Evolutionary conservation across 2,329 filamentous ascomycete species (phyloP).

Genomic region (Cryphonectria japonica): DNA sequence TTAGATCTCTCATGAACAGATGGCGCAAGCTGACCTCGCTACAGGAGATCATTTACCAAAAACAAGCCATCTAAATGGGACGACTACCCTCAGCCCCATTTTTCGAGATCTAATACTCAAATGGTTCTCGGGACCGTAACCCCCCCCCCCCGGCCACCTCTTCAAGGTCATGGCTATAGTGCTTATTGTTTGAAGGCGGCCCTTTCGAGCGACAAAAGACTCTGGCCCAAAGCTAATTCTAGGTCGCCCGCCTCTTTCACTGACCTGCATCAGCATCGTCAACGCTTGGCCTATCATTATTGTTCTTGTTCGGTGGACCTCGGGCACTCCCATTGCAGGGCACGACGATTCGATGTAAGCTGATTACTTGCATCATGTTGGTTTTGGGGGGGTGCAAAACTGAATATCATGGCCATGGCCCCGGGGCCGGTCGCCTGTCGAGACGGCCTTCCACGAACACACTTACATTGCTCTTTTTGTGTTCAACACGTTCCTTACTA

Average conservation of each 20-base stretch:
- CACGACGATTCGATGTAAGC: neutral
- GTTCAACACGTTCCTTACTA: neutral
- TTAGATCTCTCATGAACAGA: neutral
- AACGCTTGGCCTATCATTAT: neutral
- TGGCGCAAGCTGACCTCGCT: neutral
- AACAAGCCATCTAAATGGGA: neutral
- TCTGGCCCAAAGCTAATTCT: neutral
- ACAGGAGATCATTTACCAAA: neutral
- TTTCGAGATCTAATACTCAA: neutral
- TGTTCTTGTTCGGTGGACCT: no score
- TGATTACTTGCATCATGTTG: neutral
- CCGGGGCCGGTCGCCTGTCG: neutral
- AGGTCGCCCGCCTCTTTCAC: neutral
- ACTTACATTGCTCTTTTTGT: neutral
- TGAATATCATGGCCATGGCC: neutral
- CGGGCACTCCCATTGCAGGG: no score
- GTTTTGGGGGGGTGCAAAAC: neutral
- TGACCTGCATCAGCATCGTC: neutral
- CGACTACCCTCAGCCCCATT: neutral
- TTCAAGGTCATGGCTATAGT: neutral
- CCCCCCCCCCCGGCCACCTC: neutral
- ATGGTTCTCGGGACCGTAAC: neutral
- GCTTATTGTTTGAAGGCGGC: slow-evolving; percentile 3
- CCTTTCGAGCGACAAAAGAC: neutral
- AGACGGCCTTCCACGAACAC: neutral